A percentile compares a stretch with the other conserved stretches of the same genome.
Evolutionary conservation across 805 yeast genomes (phyloP).

Genomic region (Kluyveromyces starmeri): DNA sequence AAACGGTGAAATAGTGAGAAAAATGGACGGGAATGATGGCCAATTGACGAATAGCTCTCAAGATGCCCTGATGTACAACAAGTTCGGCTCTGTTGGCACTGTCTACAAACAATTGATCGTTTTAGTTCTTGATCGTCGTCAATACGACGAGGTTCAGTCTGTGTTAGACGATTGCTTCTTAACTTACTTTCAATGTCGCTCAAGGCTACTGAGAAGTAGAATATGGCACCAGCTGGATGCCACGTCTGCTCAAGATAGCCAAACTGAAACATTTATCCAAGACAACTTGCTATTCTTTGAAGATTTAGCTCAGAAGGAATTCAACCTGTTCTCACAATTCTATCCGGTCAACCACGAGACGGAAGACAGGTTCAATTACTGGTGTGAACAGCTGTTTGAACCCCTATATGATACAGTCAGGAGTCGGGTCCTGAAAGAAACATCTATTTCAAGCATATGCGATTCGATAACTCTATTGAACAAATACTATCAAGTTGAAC

Average conservation of each 20-base stretch:
- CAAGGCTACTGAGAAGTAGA: slow-evolving; percentile 37
- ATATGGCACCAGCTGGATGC: slow-evolving; percentile 32
- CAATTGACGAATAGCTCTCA: slow-evolving; percentile 24
- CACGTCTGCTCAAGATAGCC: slow-evolving; percentile 14
- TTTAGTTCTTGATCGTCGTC: background rate
- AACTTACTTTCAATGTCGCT: slow-evolving; percentile 54
- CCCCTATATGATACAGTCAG: slow-evolving; percentile 70
- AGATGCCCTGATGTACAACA: slow-evolving; percentile 58
- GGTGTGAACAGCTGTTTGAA: slow-evolving; percentile 60
- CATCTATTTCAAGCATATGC: slow-evolving; percentile 58
- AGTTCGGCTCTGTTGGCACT: slow-evolving; percentile 41
- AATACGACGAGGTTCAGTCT: slow-evolving; percentile 47
- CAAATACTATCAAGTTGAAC: slow-evolving; percentile 58
- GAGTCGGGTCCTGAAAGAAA: slow-evolving; percentile 59
- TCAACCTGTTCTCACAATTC: slow-evolving; percentile 44
- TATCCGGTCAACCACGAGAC: slow-evolving; percentile 36
- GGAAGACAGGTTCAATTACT: slow-evolving; percentile 35
- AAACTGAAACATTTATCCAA: slow-evolving; percentile 49
- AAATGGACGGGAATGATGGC: slow-evolving; percentile 12
- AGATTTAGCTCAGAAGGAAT: slow-evolving; percentile 53
- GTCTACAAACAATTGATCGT: background rate
- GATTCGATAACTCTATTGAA: slow-evolving; percentile 65
- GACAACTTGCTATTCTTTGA: slow-evolving; percentile 51
- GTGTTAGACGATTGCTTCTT: slow-evolving; percentile 46
- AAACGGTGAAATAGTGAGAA: slow-evolving; percentile 24